Evolutionary conservation across 2,329 filamentous ascomycete genomes (phyloP).

Genomic region (Thermothelomyces thermophilus): DNA sequence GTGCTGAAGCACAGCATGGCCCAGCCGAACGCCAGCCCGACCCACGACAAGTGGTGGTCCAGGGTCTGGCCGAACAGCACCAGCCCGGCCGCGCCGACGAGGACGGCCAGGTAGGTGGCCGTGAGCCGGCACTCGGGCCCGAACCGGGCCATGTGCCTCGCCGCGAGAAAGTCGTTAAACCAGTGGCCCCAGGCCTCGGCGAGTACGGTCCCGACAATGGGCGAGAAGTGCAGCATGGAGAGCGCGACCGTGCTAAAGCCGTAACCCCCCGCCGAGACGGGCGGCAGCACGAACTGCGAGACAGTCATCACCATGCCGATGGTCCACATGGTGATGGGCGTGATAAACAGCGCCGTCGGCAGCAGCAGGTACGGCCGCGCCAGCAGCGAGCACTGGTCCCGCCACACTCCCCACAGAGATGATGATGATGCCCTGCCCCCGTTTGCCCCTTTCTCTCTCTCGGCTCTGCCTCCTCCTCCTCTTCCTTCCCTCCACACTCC

Average conservation of each 20-base stretch:
- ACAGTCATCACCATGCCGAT: conserved; percentile 40
- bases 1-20: conserved; percentile 39
- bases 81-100: conserved; percentile 37
- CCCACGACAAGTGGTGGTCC: conserved; percentile 36
- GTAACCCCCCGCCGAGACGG: conserved; percentile 34
- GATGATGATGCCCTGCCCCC: background rate
- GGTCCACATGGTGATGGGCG: conserved; percentile 30
- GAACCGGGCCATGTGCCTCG: conserved; percentile 33
- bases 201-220: conserved; percentile 38
- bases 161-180: conserved; percentile 38
- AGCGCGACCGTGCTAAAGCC: conserved; percentile 32
- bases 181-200: conserved; percentile 41
- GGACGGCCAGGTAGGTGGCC: conserved; percentile 34
- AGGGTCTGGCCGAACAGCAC: conserved; percentile 40
- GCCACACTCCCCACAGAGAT: conserved; percentile 9
- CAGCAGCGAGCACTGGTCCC: conserved; percentile 10
- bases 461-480: no score
- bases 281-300: conserved; percentile 34
- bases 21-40: conserved; percentile 39
- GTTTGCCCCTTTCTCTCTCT: background rate
- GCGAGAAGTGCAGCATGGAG: conserved; percentile 43
- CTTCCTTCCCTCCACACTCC: no score
- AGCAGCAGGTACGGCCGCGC: conserved; percentile 12
- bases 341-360: conserved; percentile 13
- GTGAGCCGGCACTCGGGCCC: conserved; percentile 40